Conservation (phyloP, 192 early-diverging fungal species). For the Gaertneriomyces sp. region DNA sequence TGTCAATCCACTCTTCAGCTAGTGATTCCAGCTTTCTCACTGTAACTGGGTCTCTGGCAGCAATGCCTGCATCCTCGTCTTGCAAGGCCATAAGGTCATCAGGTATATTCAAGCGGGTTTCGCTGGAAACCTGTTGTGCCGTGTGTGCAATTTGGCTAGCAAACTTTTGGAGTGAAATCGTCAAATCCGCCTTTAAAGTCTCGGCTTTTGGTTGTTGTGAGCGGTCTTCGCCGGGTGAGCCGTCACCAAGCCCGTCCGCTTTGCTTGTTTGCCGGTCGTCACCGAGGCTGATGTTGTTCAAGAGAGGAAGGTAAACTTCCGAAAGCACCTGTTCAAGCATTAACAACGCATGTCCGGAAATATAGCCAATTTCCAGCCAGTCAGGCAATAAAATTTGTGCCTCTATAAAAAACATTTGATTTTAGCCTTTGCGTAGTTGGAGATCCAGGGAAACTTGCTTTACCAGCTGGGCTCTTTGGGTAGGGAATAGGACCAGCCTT, state of each 20-base stretch:
- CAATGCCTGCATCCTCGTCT: constrained; percentile 31
- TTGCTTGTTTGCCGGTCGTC: constrained; percentile 11
- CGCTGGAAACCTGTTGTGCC: constrained; percentile 55
- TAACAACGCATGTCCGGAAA: constrained; percentile 48
- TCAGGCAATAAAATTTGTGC: constrained; percentile 30
- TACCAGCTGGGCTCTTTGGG: constrained; percentile 40
- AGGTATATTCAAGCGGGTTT: constrained; percentile 54
- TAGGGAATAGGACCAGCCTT: constrained; percentile 38
- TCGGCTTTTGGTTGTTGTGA: constrained; percentile 19
- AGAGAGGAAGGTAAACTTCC: constrained; percentile 56
- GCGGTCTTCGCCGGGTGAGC: not conserved
- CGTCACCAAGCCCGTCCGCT: constrained; percentile 1
- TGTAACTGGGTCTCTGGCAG: constrained; percentile 32
- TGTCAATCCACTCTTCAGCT: constrained; percentile 60
- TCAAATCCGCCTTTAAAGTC: constrained; percentile 42
- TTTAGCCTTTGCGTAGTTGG: too few species aligned
- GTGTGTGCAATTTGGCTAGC: constrained; percentile 52
- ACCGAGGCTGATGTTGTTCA: constrained; percentile 34
- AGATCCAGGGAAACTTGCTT: constrained; percentile 3
- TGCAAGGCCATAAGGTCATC: constrained; percentile 44
- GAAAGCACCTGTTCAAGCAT: constrained; percentile 57
- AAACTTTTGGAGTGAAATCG: constrained; percentile 51
- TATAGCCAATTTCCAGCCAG: constrained; percentile 53
- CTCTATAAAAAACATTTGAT: constrained; percentile 31
- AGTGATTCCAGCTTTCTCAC: constrained; percentile 41